Evolutionary conservation across 1,284 basidiomycete genomes (phyloP), one percentile per base, ranked within the genome.

Genomic region (Austropuccinia psidii): DNA sequence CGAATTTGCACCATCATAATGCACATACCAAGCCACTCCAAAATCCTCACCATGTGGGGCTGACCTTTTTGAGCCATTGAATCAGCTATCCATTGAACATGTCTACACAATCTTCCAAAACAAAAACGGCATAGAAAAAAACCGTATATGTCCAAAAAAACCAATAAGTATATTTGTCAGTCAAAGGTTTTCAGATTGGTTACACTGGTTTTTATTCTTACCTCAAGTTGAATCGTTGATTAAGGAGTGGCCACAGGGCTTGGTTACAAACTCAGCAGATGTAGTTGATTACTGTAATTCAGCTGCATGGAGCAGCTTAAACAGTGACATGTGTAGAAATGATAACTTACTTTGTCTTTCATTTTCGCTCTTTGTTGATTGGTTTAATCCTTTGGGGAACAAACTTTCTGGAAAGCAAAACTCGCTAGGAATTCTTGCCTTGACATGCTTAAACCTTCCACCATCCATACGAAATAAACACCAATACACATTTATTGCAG

Each of bases 361-460:
- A 9, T 58, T 69, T 49, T 69, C 67, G 2, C 41, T 69, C 17
- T 58, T 58, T 49, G 27, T 58, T 31, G 54, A 69, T 35, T 69
- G 67, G 67, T 69, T 69, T 29, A 69, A 69, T 35, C 67, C 39
- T 7, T 29, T n/a, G n/a, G 67, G 67, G 11, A 69, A 69, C 54
- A 69, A 69, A 37, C 19, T 33, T 29, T 29, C 29, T 8, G 67
- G 67, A 24, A 57, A 55, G 6, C 52, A 57, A 6, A 7, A 41
- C 37, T 69, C 54, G 0, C 19, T 69, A 31, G 67, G 67, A 1
- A 27, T 55, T 13, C 45, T 69, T 33, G 39, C 50, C 3, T 29
- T 68, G 21, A 41, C 41, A 4, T 68, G 52, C 37, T 33, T 68
- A 0, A 55, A 55, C 19, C 52, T 68, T 11, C 52, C 50, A 4